Evolutionary conservation across 495 filamentous ascomycete species (phyloP), one percentile per base, ranked within the genome.

Genomic region (Aspergillus panamensis): DNA sequence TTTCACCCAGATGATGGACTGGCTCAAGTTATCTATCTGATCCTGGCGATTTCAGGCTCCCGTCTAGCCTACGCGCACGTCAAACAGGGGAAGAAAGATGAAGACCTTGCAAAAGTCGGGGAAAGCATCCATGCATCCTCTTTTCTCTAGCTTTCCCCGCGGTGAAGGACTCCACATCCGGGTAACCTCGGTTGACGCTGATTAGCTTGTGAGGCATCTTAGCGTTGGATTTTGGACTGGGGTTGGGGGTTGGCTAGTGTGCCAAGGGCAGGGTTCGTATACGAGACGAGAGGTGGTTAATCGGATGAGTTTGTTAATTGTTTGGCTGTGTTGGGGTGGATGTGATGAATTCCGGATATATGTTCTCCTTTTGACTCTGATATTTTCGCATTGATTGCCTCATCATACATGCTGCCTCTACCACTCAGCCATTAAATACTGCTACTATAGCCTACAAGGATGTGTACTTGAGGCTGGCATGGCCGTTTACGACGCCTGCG

Each of bases 401-500:
- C n/a, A n/a, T n/a, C n/a, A n/a, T n/a, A n/a, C n/a, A n/a, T n/a
- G n/a, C n/a, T n/a, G n/a, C n/a, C n/a, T n/a, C n/a, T n/a, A n/a
- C n/a, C n/a, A n/a, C n/a, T n/a, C n/a, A n/a, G n/a, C n/a, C n/a
- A n/a, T n/a, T n/a, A n/a, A n/a, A n/a, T n/a, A n/a, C n/a, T n/a
- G n/a, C n/a, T n/a, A n/a, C n/a, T n/a, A n/a, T n/a, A n/a, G n/a
- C n/a, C n/a, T n/a, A n/a, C n/a, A n/a, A n/a, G n/a, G n/a, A n/a
- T n/a, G n/a, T n/a, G 40, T 52, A 52, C 39, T 52, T 58, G 37
- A 42, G 21, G 25, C 48, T 40, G 42, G 52, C 48, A 14, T 58
- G 56, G n/a, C 39, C 56, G 31, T 58, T 58, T n/a, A 58, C 56
- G 0, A 58, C 56, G 37, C 56, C 56, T 13, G 48, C 48, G 30